Conservation (phyloP, 2,329 filamentous ascomycete species). For the Trichophyton mentagrophytes region DNA sequence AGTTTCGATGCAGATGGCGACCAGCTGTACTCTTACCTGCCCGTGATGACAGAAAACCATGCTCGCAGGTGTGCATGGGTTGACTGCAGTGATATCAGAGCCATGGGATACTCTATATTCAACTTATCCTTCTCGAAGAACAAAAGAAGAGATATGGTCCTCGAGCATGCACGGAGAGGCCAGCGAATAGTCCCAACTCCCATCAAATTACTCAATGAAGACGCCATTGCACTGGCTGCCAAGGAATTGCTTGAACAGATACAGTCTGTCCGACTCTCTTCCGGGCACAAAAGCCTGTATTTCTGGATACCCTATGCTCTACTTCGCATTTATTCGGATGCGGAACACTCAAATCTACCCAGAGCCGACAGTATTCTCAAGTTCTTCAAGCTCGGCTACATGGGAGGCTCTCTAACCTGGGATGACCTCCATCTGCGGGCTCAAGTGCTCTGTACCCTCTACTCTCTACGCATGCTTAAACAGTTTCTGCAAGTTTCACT, state of each 20-base stretch:
- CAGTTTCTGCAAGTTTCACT: constrained; percentile 35
- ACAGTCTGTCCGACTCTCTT: constrained; percentile 13
- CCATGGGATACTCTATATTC: constrained; percentile 44
- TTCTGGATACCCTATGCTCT: constrained; percentile 28
- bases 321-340: constrained; percentile 19
- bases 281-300: not conserved
- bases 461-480: constrained; percentile 50
- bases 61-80: constrained; percentile 46
- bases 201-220: constrained; percentile 17
- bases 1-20: constrained; percentile 14
- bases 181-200: constrained; percentile 22
- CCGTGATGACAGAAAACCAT: constrained; percentile 48
- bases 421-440: constrained; percentile 48
- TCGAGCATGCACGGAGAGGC: constrained; percentile 28
- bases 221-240: constrained; percentile 14
- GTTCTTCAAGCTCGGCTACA: constrained; percentile 22
- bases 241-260: constrained; percentile 17
- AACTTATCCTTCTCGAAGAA: constrained; percentile 24
- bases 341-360: constrained; percentile 11
- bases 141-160: constrained; percentile 15
- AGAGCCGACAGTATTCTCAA: constrained; percentile 15
- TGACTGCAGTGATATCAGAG: constrained; percentile 38
- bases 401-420: constrained; percentile 39
- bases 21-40: constrained; percentile 47
- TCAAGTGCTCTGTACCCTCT: constrained; percentile 47